A percentile compares a stretch with the other conserved stretches of the same genome.
These are phyloP conservation scores for Bombardia bombarda DNA, from an alignment of 495 filamentous ascomycete species.

Conservation along the genomic window DNA sequence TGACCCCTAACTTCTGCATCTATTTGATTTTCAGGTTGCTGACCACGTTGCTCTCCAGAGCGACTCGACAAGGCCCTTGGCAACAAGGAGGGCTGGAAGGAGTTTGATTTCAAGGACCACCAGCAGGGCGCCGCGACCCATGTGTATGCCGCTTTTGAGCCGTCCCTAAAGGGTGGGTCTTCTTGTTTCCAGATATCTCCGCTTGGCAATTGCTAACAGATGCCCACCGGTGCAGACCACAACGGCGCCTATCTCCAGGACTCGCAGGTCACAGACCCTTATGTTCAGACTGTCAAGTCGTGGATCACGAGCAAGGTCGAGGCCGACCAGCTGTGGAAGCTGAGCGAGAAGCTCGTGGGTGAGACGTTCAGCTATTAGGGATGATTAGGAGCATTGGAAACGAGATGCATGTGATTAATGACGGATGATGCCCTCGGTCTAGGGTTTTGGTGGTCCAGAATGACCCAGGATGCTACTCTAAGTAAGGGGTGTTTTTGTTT, in stretches of 20 bases:
- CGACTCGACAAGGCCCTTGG: neutral
- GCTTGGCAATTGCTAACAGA: neutral
- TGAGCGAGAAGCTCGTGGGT: constrained; percentile 42
- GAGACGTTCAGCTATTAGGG: constrained; percentile 26
- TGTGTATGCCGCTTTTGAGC: constrained; percentile 37
- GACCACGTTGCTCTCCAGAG: too few species aligned
- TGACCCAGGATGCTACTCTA: too few species aligned
- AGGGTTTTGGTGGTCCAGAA: too few species aligned
- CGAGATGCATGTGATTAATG: too few species aligned
- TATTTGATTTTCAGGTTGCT: too few species aligned
- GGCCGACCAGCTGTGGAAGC: constrained; percentile 37
- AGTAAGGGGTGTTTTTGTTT: too few species aligned
- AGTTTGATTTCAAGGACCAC: constrained; percentile 23
- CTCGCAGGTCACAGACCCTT: constrained; percentile 28
- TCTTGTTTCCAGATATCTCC: neutral
- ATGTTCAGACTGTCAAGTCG: constrained; percentile 20
- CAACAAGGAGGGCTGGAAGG: neutral
- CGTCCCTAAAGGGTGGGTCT: neutral
- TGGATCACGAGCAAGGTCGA: constrained; percentile 32
- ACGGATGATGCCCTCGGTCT: too few species aligned
- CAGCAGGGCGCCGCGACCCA: constrained; percentile 37
- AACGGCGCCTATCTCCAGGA: constrained; percentile 36
- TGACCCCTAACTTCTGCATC: too few species aligned
- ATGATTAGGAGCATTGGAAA: too few species aligned
- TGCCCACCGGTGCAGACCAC: constrained; percentile 8